Percentiles rank a stretch among this genome's conserved stretches.
phyloP scores from a whole-genome alignment of 768 basidiomycete species.

The Pleurotus ostreatus region DNA sequence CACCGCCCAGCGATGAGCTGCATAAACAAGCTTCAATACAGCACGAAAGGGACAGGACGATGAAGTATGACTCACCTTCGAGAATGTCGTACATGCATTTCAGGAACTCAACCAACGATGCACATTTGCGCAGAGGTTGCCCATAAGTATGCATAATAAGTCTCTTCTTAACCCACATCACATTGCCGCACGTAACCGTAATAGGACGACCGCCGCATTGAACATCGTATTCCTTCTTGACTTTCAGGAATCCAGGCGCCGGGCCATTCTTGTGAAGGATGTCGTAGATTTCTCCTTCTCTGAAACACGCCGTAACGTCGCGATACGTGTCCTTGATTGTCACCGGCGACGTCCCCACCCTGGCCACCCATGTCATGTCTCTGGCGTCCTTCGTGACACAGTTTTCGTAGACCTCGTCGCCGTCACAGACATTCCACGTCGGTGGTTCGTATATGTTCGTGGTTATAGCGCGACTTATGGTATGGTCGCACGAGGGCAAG shows the following conservation, averaged over 20 bases:
- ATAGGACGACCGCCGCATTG: background rate
- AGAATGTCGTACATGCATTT: constrained; percentile 6
- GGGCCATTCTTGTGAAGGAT: background rate
- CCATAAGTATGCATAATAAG: background rate
- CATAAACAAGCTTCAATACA: background rate
- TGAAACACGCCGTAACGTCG: background rate
- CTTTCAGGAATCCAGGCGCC: background rate
- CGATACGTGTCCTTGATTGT: constrained; percentile 6
- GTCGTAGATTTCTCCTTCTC: constrained; percentile 7
- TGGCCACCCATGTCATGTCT: constrained; percentile 4
- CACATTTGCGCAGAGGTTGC: background rate
- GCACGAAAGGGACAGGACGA: background rate
- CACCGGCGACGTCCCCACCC: background rate
- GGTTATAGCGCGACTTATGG: constrained; percentile 1
- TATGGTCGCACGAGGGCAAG: background rate
- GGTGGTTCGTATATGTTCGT: background rate
- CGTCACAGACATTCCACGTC: constrained; percentile 3
- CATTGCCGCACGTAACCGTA: background rate
- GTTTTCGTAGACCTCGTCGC: background rate
- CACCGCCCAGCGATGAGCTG: constrained; percentile 2
- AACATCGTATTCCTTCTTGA: too few relatives aligned
- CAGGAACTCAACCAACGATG: background rate
- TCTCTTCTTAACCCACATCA: background rate
- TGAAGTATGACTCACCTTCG: background rate
- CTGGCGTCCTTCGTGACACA: background rate